Evolutionary conservation across 2,329 filamentous ascomycete genomes (phyloP), one percentile per base, ranked within the genome.

Genomic region (Aspergillus pseudoterreus): DNA sequence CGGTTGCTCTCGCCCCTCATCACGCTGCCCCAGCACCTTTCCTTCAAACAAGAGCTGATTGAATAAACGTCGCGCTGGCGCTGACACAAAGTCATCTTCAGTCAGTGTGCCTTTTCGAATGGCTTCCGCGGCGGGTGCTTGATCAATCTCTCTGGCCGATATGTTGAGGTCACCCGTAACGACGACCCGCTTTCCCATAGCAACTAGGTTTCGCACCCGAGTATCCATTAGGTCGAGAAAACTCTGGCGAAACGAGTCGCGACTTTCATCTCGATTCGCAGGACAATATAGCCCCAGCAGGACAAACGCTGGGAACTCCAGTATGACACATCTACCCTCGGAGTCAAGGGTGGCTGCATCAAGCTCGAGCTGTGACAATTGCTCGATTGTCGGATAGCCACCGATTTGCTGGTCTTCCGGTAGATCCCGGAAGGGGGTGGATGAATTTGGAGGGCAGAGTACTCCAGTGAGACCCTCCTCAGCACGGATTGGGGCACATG

Each of bases 231-330:
- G 85, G 56, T 85, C 82, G 38, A 95, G 78, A 65, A 95, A 99
- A 19, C 82, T 85, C 49, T 87, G 77, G 12, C 92, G 86, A 64
- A 95, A 99, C 56, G 88, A 84, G 60, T 92, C 86, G 22, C 94
- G 82, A 3, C 83, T 82, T 55, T 94, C 90, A 62, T 96, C 92
- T 52, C 91, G 85, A 62, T 88, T 91, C 19, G 92, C 94, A 10
- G 94, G 94, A 61, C 88, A 90, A 72, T 99, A 97, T 2, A 95
- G 86, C 4, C 92, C 94, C 46, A 99, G 82, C 14, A 99, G 80
- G 4, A 99, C 90, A 67, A 99, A 97, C 3, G 90, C 92, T 0
- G 91, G 90, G 60, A 99, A 97, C 66, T 97, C 94, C 3, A 99
- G 78, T 41, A 96, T 79, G 6, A 97, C 84, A 61, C 91, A 96